A percentile compares a stretch with the other conserved stretches of the same genome.
These are phyloP conservation scores for Periglandula ipomoeae DNA, from an alignment of 2,329 filamentous ascomycete genomes.

Conservation along the genomic window DNA sequence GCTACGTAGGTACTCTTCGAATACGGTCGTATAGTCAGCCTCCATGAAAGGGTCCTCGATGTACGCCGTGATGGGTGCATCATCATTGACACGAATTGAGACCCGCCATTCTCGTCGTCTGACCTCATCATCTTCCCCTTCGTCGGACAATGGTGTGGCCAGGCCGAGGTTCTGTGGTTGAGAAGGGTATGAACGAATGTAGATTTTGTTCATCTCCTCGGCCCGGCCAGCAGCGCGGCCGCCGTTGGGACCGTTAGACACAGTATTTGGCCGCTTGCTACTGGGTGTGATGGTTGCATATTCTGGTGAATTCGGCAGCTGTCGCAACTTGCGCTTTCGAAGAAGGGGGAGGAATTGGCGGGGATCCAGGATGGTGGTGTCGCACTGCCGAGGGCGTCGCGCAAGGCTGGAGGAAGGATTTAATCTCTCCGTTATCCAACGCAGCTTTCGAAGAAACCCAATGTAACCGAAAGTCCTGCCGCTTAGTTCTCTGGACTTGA, in stretches of 20 bases:
- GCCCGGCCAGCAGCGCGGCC: slow-evolving; percentile 3
- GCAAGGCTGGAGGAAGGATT: background rate
- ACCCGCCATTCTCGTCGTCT: slow-evolving; percentile 15
- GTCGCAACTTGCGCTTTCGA: slow-evolving; percentile 5
- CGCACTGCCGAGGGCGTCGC: background rate
- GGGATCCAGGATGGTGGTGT: slow-evolving; percentile 1
- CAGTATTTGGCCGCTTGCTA: slow-evolving; percentile 5
- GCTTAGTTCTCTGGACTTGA: background rate
- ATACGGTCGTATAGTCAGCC: slow-evolving; percentile 15
- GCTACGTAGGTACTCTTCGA: slow-evolving; percentile 18
- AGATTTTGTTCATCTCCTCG: slow-evolving; percentile 14
- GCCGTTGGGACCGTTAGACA: background rate
- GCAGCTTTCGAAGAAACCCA: background rate
- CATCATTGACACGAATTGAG: slow-evolving; percentile 14
- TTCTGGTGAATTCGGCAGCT: slow-evolving; percentile 4
- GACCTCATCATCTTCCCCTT: slow-evolving; percentile 2
- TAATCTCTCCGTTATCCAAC: background rate
- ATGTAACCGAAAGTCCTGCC: no score
- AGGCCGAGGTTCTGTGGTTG: slow-evolving; percentile 6
- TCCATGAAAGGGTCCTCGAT: slow-evolving; percentile 18
- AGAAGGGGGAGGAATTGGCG: background rate
- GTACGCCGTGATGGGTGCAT: slow-evolving; percentile 4
- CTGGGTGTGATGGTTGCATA: slow-evolving; percentile 6
- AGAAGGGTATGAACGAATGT: slow-evolving; percentile 11
- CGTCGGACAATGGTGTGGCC: slow-evolving; percentile 1